phyloP scores from a whole-genome alignment of 78 protist species.

The Pelomyxa schiedti region DNA sequence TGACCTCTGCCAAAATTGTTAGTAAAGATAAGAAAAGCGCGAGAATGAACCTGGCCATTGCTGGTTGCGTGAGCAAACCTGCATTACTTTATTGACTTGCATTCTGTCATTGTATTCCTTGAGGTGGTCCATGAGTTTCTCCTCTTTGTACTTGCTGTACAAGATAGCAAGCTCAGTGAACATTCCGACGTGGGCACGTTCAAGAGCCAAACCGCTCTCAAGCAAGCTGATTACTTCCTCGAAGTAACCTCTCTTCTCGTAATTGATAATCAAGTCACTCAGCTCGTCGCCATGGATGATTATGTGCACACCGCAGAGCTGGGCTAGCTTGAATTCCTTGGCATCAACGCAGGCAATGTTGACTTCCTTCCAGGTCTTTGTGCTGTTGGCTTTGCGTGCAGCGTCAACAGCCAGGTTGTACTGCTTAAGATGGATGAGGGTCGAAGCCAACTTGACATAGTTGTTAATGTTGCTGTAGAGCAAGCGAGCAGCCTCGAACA shows the following conservation, averaged over 20 bases:
- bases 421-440: slow-evolving; percentile 80
- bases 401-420: slow-evolving; percentile 95
- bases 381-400: slow-evolving; percentile 94
- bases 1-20: too few species aligned
- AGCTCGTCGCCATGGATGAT: slow-evolving; percentile 93
- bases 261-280: slow-evolving; percentile 58
- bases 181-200: slow-evolving; percentile 96
- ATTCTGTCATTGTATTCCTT: slow-evolving; percentile 70
- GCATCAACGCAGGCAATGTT: slow-evolving; percentile 88
- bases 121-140: slow-evolving; percentile 95
- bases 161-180: slow-evolving; percentile 96
- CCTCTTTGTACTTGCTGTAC: slow-evolving; percentile 86
- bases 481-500: slow-evolving; percentile 92
- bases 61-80: slow-evolving; percentile 75
- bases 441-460: slow-evolving; percentile 79
- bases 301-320: slow-evolving; percentile 90
- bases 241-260: slow-evolving; percentile 84
- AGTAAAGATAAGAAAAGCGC: too few species aligned
- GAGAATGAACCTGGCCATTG: too few species aligned
- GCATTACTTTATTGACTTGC: slow-evolving; percentile 85
- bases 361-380: slow-evolving; percentile 95
- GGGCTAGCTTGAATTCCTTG: slow-evolving; percentile 95
- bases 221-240: slow-evolving; percentile 78
- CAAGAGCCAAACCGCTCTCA: slow-evolving; percentile 81
- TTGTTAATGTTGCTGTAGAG: slow-evolving; percentile 85